Evolutionary conservation across 2,329 filamentous ascomycete species (phyloP).

Genomic region (Ampelomyces quisqualis): DNA sequence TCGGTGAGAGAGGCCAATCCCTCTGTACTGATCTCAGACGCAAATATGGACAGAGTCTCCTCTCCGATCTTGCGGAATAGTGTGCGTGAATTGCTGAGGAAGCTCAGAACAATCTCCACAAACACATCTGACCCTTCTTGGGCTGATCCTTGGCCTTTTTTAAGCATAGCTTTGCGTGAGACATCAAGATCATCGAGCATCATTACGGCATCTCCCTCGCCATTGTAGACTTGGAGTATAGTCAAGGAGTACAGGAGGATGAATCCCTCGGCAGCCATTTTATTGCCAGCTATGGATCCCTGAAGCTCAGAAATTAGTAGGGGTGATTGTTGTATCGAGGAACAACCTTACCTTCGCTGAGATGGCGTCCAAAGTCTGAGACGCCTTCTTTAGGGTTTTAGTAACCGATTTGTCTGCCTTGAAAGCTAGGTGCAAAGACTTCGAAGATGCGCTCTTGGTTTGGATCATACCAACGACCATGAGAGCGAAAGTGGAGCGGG

Average conservation of each 20-base stretch:
- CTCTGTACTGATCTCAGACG: conserved; percentile 68
- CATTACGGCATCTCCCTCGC: conserved; percentile 80
- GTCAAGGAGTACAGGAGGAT: conserved; percentile 81
- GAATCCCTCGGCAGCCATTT: conserved; percentile 60
- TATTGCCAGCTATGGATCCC: conserved; percentile 31
- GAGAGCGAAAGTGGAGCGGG: conserved; percentile 29
- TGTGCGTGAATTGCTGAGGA: conserved; percentile 80
- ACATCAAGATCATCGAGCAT: conserved; percentile 79
- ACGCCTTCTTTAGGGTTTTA: conserved; percentile 40
- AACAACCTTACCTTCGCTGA: conserved; percentile 27
- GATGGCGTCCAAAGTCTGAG: conserved; percentile 33
- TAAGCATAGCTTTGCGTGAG: conserved; percentile 65
- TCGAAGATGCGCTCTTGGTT: conserved; percentile 30
- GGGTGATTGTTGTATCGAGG: no score
- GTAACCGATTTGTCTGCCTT: conserved; percentile 50
- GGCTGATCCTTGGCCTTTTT: conserved; percentile 28
- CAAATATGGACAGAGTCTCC: conserved; percentile 84
- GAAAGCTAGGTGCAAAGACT: conserved; percentile 48
- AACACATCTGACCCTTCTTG: conserved; percentile 48
- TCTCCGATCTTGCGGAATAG: conserved; percentile 84
- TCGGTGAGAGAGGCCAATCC: conserved; percentile 68
- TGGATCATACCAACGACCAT: conserved; percentile 34
- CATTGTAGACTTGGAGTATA: conserved; percentile 85
- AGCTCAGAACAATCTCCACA: conserved; percentile 85
- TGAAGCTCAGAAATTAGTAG: no score